Evolutionary conservation across 768 basidiomycete species (phyloP), one percentile per base, ranked within the genome.

Genomic region (Tricholoma matsutake): DNA sequence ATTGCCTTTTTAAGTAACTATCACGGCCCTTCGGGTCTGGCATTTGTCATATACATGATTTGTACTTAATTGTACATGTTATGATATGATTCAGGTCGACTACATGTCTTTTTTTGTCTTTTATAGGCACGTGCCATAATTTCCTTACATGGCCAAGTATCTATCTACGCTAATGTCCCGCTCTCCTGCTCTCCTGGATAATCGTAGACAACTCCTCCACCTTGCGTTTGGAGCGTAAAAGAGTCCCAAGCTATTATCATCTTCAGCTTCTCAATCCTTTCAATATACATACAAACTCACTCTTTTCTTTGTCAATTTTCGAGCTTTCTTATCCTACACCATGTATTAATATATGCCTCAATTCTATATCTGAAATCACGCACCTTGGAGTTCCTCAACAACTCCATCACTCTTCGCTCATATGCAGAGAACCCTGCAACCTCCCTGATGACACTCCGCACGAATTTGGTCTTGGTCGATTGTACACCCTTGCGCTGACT

Each of bases 301-400:
- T 84, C 95, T 89, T 84, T 96, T 98, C 89, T 99, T 99, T 69
- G 95, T 96, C 83, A 98, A 82, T 83, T 98, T 98, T 77, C 94
- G 86, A 62, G 96, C 96, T 81, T 96, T 98, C 88, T 99, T 99
- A 78, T 99, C 96, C 94, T 94, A 71, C 49, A 60, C 53, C 13
- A 14, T 52, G 8, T 35, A 28, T 65, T 35, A 56, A 43, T n/a
- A 51, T 18, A 1, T 34, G 20, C 10, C 1, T 6, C 6, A 22
- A 31, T 14, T 29, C 32, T 9, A 63, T 31, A 56, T 29, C 9
- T 20, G 35, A 45, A 34, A 75, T 25, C 22, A 25, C 88, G 67
- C 73, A 91, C 91, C 83, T 96, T 97, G 65, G 93, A 95, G 86
- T 97, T 98, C 79, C 96, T 88, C 82, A 97, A 77, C 85, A 99